phyloP scores from a whole-genome alignment of 176 grass and related monocot species.

The Carex pumila region DNA sequence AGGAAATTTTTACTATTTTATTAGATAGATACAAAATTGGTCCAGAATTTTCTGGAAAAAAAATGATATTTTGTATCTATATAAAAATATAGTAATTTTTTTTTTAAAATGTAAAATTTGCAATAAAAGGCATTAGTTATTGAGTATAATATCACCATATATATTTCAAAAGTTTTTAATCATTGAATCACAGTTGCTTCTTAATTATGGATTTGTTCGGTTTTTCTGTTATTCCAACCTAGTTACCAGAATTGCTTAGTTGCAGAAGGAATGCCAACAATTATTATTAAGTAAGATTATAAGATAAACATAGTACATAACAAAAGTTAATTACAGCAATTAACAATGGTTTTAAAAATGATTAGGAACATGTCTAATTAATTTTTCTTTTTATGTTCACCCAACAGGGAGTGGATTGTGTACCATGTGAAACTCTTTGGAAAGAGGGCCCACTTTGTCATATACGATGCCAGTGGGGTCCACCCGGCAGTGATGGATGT shows the following conservation, averaged over 20 bases:
- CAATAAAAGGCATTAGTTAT: background rate
- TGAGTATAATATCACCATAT: too few relatives aligned
- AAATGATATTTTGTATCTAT: too few relatives aligned
- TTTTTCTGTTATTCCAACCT: background rate
- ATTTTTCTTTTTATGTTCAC: background rate
- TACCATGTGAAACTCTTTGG: constrained; percentile 81
- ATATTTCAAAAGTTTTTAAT: background rate
- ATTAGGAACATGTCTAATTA: too few relatives aligned
- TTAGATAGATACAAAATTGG: too few relatives aligned
- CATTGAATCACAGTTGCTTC: background rate
- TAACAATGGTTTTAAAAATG: background rate
- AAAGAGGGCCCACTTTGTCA: constrained; percentile 50
- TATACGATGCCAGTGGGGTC: constrained; percentile 79
- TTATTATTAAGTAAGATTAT: background rate
- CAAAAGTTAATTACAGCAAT: background rate
- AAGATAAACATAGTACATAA: background rate
- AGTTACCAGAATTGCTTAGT: background rate
- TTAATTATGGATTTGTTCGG: background rate
- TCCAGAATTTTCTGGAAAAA: too few relatives aligned
- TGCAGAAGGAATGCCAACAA: background rate
- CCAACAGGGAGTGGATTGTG: constrained; percentile 69
- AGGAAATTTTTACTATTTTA: too few relatives aligned
- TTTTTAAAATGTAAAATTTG: background rate
- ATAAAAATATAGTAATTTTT: too few relatives aligned
- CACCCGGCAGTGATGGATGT: constrained; percentile 47